Evolutionary conservation across 2,329 filamentous ascomycete genomes (phyloP), one percentile per base, ranked within the genome.

Genomic region (Leptographium wingfieldii): DNA sequence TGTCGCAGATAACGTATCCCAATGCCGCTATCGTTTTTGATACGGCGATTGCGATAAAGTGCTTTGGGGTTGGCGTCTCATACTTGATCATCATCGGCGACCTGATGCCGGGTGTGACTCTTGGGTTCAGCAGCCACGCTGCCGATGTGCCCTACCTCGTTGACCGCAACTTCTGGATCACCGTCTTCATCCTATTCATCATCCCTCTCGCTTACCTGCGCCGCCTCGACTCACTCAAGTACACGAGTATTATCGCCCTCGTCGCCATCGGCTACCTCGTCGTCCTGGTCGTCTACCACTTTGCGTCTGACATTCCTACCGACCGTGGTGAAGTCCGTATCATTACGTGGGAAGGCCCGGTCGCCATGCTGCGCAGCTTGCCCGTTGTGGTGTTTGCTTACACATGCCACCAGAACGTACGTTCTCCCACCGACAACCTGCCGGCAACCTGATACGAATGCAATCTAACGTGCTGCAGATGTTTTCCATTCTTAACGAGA

Each of bases 81-180:
- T 99, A 99, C 74, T 82, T 99, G 67, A 99, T 99, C 69, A 97
- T 99, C 68, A 97, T 99, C 66, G 94, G 94, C 57, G 94, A 99
- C 71, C 77, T 99, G 63, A 99, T 99, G 94, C 94, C 94, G 0
- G 92, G 91, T 48, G 94, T 99, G 11, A 85, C 94, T 29, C 76
- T 84, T 62, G 94, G 92, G 5, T 92, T 99, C 72, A 82, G 84
- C 63, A 79, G 81, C 55, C 75, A 77, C 56, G 81, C 82, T 25
- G 81, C 79, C 22, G 78, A 82, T 2, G 75, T 87, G 53, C 80
- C 84, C 1, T 97, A 92, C 68, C 74, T 97, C 64, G 80, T 92
- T 52, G 91, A 97, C 69, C 83, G 94, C 57, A 87, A 94, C 70
- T 99, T 99, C 71, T 99, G 94, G 94, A 88, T 99, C 63, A 97